Base-by-base conservation (phyloP, 1,284 basidiomycete species). In the Pterulicium gracile region DNA sequence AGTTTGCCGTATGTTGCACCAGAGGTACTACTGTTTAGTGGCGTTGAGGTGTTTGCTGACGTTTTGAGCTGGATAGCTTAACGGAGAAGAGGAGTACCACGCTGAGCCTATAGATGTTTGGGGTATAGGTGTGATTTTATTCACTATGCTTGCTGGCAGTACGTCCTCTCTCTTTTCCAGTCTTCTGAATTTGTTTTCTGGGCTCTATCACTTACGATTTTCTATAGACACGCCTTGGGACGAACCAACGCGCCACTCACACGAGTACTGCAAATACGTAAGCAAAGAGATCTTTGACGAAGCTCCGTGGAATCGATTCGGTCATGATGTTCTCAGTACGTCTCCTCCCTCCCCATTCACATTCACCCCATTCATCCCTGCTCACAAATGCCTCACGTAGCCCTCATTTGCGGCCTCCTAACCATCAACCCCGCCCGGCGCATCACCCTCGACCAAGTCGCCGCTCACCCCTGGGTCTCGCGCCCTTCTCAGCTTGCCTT, bases 71-170 rank as follows among this genome's bases (percentile, higher is more conserved):
- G 27, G 27, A 32, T 49, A 81, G 79, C 54, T 85, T 24, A 70
- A 68, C 45, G 61, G 59, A 18, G 62, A 71, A n/a, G 61, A 55
- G 2, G 67, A 88, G 0, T 98, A 98, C 63, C 67, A 79, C 20
- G 95, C 92, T 3, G 91, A 96, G 54, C 92, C 94, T 0, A 81
- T 98, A 32, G 95, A 98, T 61, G 81, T 90, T 2, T 98, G 95
- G 95, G 92, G 91, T 1, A 78, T 90, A 45, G 96, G 96, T 1
- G 88, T 98, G n/a, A 95, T 98, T 27, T 69, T 98, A 0, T 98
- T 91, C 60, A 92, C 95, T 0, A 67, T 98, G 49, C 72, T 98
- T 0, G 84, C 81, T 3, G 95, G 95, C 44, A 98, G 93, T 94
- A 60, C 55, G 90, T 75, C 1, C 7, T 2, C 2, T 24, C 3